phyloP scores from a whole-genome alignment of 768 basidiomycete species.

The Cantharellus anzutake region DNA sequence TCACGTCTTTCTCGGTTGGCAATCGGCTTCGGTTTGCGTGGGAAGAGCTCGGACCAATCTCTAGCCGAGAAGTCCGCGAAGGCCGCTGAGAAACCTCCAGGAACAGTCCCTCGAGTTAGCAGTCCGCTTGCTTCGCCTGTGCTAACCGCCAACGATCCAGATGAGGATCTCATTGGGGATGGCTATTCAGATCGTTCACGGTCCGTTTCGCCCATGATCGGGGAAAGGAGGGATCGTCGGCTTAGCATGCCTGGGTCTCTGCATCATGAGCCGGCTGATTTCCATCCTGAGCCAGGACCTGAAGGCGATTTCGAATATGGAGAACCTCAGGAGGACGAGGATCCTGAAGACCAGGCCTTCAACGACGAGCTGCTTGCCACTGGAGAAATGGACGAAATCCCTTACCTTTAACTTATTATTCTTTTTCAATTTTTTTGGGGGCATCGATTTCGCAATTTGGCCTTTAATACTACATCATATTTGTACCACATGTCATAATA shows the following conservation, averaged over 20 bases:
- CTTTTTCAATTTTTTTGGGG: too few species aligned
- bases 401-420: slow-evolving; percentile 27
- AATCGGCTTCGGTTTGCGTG: slow-evolving; percentile 2
- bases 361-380: slow-evolving; percentile 54
- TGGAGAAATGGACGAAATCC: slow-evolving; percentile 69
- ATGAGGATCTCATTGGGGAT: not conserved
- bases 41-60: slow-evolving; percentile 7
- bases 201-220: not conserved
- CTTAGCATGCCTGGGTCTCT: not conserved
- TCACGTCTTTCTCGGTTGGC: slow-evolving; percentile 23
- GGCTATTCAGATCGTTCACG: not conserved
- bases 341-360: slow-evolving; percentile 52
- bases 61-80: slow-evolving; percentile 13
- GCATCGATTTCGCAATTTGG: too few species aligned
- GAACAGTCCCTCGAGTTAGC: not conserved
- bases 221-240: not conserved
- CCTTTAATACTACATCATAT: too few species aligned
- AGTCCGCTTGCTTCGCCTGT: not conserved
- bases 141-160: not conserved
- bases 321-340: slow-evolving; percentile 29
- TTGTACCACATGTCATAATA: too few species aligned
- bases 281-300: slow-evolving; percentile 9
- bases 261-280: slow-evolving; percentile 1
- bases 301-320: slow-evolving; percentile 16
- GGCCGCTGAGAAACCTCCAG: not conserved